phyloP scores from a whole-genome alignment of 1,284 basidiomycete species.

The Chalciporus sp. region DNA sequence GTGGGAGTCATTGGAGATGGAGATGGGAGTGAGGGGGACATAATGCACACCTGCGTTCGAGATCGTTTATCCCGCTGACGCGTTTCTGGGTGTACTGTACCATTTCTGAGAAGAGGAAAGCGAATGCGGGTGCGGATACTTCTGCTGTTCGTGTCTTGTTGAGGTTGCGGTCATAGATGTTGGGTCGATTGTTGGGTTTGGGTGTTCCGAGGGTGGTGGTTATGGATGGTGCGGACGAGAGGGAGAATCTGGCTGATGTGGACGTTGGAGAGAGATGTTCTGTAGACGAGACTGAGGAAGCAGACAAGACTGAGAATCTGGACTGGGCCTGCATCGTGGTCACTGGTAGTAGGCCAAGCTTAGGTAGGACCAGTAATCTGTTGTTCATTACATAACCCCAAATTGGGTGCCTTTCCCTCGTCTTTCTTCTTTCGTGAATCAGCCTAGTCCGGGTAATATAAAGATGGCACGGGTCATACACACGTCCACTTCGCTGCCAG shows the following conservation, averaged over 20 bases:
- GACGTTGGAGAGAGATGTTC: slow-evolving; percentile 66
- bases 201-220: slow-evolving; percentile 41
- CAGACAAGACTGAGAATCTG: slow-evolving; percentile 70
- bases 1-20: slow-evolving; percentile 2
- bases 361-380: no score
- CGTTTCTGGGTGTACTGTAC: slow-evolving; percentile 95
- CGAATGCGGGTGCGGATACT: slow-evolving; percentile 80
- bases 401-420: no score
- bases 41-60: slow-evolving; percentile 72
- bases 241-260: slow-evolving; percentile 66
- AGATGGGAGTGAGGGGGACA: neutral
- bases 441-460: neutral
- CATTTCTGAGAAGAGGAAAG: slow-evolving; percentile 89
- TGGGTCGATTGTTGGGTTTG: slow-evolving; percentile 53
- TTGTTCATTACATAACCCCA: no score
- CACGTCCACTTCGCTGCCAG: neutral
- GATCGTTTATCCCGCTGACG: slow-evolving; percentile 91
- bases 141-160: slow-evolving; percentile 83
- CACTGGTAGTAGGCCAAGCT: neutral
- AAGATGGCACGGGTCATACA: neutral
- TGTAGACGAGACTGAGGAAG: slow-evolving; percentile 61
- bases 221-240: slow-evolving; percentile 58
- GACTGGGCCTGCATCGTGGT: slow-evolving; percentile 53
- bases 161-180: slow-evolving; percentile 83
- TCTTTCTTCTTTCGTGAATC: neutral